Evolutionary conservation across 2,329 filamentous ascomycete species (phyloP), one percentile per base, ranked within the genome.

Genomic region (Talaromyces amestolkiae): DNA sequence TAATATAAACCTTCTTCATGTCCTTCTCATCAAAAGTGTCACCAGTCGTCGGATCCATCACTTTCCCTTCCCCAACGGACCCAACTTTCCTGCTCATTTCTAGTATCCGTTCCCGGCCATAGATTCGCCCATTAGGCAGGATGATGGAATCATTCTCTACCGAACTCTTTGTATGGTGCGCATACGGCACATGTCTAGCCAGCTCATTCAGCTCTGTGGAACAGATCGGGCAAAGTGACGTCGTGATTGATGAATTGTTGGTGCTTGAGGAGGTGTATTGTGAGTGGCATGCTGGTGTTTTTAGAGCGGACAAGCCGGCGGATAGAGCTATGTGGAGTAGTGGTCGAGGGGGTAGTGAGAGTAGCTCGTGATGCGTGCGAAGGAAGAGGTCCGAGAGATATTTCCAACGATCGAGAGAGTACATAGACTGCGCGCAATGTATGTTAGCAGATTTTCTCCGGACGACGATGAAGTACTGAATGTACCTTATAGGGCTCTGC

Each of bases 191-290:
- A 71, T 90, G 89, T 61, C 89, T 85, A 1, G 95, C 94, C 39
- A 99, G 85, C 72, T 93, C 91, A 76, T 98, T 98, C 64, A 99
- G 86, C 79, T 99, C 95, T 0, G 91, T 95, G 58, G 91, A 95
- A 82, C 95, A 99, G 74, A 99, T 98, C 3, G 95, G 95, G 72
- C 95, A 99, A 49, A 98, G 88, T 58, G 88, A 89, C 8, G 91
- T 89, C 1, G 87, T 88, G 0, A 90, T 85, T 33, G 80, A 81
- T 56, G 81, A 78, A 22, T 80, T 80, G 63, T 82, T 83, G 15
- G 82, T 82, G 15, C 80, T 84, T 10, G 85, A 84, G 0, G 86
- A 84, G 4, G 86, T 81, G 70, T 84, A 85, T 24, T 83, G 81
- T 1, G 90, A 90, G 79, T 98, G 93, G 76, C 95, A 99, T 17